A percentile compares a stretch with the other conserved stretches of the same genome.
Conservation (phyloP, 768 basidiomycete species). For the Rhizopogon sp. region DNA sequence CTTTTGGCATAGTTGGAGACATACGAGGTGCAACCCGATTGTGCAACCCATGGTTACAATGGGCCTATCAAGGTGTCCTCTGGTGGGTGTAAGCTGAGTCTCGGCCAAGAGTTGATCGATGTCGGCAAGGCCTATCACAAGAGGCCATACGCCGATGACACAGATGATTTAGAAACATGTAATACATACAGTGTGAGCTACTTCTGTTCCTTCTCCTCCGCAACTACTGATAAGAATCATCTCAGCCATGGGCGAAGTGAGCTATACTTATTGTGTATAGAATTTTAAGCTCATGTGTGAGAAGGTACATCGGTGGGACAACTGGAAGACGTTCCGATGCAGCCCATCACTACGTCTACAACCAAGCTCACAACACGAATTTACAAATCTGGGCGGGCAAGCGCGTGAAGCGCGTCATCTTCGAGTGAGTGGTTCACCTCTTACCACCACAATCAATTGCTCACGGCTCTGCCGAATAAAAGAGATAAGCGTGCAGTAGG, state of each 20-base stretch:
- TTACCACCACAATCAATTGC: background rate
- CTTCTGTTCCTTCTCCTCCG: background rate
- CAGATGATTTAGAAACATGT: conserved; percentile 38
- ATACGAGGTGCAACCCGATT: conserved; percentile 11
- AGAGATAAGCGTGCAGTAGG: conserved; percentile 34
- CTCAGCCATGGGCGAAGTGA: conserved; percentile 52
- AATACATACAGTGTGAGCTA: conserved; percentile 43
- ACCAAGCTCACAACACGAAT: conserved; percentile 37
- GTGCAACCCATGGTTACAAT: conserved; percentile 14
- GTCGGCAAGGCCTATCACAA: conserved; percentile 43
- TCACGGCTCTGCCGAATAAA: background rate
- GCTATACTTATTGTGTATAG: conserved; percentile 2
- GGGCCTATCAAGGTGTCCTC: conserved; percentile 18
- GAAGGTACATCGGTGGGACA: conserved; percentile 48
- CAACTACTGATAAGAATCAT: background rate
- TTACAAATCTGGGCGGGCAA: conserved; percentile 34
- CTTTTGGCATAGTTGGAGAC: conserved; percentile 10
- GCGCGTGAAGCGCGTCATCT: conserved; percentile 42
- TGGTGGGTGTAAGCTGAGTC: conserved; percentile 29
- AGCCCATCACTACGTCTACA: conserved; percentile 49
- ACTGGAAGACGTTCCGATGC: conserved; percentile 54
- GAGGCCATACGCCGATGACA: conserved; percentile 40
- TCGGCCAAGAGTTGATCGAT: conserved; percentile 42
- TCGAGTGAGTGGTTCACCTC: conserved; percentile 33
- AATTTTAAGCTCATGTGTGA: background rate